Conservation (phyloP, 2,329 filamentous ascomycete genomes). For the Mariannaea sp. region DNA sequence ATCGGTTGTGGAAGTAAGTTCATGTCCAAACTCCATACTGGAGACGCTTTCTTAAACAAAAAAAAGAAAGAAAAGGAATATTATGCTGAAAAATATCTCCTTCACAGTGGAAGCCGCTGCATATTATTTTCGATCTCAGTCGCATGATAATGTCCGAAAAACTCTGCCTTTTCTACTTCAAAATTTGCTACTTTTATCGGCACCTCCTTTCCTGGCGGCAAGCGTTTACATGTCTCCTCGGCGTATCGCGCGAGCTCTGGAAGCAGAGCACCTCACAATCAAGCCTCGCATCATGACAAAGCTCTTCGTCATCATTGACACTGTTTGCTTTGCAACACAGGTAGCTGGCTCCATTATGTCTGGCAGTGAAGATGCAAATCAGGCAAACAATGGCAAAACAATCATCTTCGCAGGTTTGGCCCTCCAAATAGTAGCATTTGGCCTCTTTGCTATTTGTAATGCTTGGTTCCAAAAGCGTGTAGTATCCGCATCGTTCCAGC, state of each 20-base stretch:
- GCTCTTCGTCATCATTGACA: slow-evolving; percentile 52
- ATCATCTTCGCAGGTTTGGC: slow-evolving; percentile 46
- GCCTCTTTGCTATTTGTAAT: slow-evolving; percentile 51
- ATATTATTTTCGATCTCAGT: slow-evolving; percentile 55
- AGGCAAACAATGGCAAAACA: slow-evolving; percentile 23
- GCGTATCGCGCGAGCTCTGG: slow-evolving; percentile 40
- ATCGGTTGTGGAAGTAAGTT: slow-evolving; percentile 55
- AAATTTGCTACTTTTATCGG: slow-evolving; percentile 45
- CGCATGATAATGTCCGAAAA: slow-evolving; percentile 43
- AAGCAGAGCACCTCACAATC: slow-evolving; percentile 44
- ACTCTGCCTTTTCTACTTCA: slow-evolving; percentile 44
- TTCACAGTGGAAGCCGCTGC: slow-evolving; percentile 45
- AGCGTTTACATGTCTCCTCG: slow-evolving; percentile 49
- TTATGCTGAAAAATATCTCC: background rate
- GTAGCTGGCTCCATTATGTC: slow-evolving; percentile 41
- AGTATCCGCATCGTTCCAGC: slow-evolving; percentile 3
- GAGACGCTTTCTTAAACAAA: too few relatives aligned
- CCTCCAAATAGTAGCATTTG: slow-evolving; percentile 56
- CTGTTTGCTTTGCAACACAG: slow-evolving; percentile 50
- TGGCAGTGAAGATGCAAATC: slow-evolving; percentile 22
- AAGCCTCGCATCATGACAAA: slow-evolving; percentile 46
- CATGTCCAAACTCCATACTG: background rate
- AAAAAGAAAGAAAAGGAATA: too few relatives aligned
- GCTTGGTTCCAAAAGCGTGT: slow-evolving; percentile 51
- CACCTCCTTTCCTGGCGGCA: slow-evolving; percentile 48